Evolutionary conservation across 1,139 yeast species (phyloP), one percentile per base, ranked within the genome.

Genomic region (Pneumocystis sp.): DNA sequence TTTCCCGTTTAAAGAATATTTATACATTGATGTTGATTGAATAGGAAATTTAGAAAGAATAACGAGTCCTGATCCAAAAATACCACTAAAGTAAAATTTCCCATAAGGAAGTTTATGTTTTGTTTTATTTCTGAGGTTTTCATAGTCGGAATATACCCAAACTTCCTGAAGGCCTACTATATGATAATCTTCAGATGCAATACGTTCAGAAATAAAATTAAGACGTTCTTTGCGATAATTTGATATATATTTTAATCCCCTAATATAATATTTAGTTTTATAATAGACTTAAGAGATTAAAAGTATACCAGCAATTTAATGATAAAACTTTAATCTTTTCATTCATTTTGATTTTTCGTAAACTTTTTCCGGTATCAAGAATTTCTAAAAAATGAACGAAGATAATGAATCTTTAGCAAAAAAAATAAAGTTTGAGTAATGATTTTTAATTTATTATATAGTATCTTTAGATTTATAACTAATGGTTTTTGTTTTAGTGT

Each of bases 51-150:
- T 85, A 10, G 96, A 88, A 63, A 95, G 75, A 4, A 93, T 79
- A 0, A 90, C 96, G 64, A 93, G 79, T 0, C 99, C 99, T 0
- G 98, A 97, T 0, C 99, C 99, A 3, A 93, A 71, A 10, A 93
- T 88, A 0, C 98, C 98, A 37, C 69, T 66, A 70, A 82, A 84
- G 76, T 87, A 93, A 66, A 81, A 78, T 68, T 96, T 80, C 65
- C 84, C 76, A 74, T 83, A 85, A 0, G 93, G 95, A 70, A 82
- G 87, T 61, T 74, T 74, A 0, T 72, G 70, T 1, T 74, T 68
- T 67, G 91, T 83, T 12, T 74, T 74, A 1, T 71, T 69, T 31
- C 81, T 79, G 35, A 93, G 76, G 67, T 83, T 82, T 0, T 82
- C 80, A 90, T 93, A 91, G 74, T 93, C 98, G 62, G 82, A 84